A percentile compares a stretch with the other conserved stretches of the same genome.
These are phyloP conservation scores for Atkinsonella hypoxylon DNA, from an alignment of 2,329 filamentous ascomycete species.

Conservation along the genomic window DNA sequence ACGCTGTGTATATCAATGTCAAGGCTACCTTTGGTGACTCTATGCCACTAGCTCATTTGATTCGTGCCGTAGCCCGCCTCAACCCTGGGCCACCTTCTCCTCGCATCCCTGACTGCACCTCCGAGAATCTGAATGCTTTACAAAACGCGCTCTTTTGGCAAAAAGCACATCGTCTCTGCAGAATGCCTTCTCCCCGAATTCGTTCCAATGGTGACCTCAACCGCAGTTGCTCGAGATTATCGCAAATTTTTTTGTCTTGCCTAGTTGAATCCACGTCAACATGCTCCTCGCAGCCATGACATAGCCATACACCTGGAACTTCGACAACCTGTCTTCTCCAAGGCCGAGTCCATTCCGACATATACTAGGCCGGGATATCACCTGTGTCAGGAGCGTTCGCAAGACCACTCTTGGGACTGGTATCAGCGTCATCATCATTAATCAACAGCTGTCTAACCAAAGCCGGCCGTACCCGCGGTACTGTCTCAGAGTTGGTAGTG, in stretches of 20 bases:
- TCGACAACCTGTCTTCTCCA: background rate
- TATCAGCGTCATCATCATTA: background rate
- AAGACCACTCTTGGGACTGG: background rate
- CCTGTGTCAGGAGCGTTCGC: background rate
- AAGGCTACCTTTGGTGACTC: background rate
- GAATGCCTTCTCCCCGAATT: constrained; percentile 2
- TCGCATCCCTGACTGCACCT: background rate
- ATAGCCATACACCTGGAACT: constrained; percentile 11
- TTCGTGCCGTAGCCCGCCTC: background rate
- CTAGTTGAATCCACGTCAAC: background rate
- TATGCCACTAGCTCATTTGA: background rate
- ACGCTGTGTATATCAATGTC: background rate
- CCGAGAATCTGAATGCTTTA: constrained; percentile 1
- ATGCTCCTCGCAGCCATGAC: constrained; percentile 8
- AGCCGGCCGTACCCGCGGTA: background rate
- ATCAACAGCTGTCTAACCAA: background rate
- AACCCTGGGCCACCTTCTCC: background rate
- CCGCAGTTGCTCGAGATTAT: background rate
- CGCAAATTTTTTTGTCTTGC: background rate
- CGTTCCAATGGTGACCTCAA: constrained; percentile 9
- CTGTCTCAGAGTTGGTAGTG: background rate
- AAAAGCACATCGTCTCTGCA: constrained; percentile 7
- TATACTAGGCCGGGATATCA: background rate
- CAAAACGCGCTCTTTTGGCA: constrained; percentile 9
- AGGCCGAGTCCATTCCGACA: constrained; percentile 1